A percentile compares a stretch with the other conserved stretches of the same genome.
Conservation (phyloP, 371 early-diverging fungal genomes). For the Mucor lusitanicus region DNA sequence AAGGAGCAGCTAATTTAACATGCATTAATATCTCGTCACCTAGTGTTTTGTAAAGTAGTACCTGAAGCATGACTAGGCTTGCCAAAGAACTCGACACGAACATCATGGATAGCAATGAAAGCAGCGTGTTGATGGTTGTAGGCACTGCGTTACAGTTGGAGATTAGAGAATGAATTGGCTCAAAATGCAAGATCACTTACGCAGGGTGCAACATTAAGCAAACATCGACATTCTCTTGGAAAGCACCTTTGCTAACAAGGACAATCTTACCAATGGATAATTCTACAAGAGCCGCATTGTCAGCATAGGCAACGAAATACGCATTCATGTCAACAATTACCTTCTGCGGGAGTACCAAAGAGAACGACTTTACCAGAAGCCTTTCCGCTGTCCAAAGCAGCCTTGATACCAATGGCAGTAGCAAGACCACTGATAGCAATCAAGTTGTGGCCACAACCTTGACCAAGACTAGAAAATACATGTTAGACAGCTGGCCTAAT, state of each 20-base stretch:
- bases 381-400: conserved; percentile 52
- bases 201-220: conserved; percentile 84
- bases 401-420: conserved; percentile 62
- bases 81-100: conserved; percentile 67
- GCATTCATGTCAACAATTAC: conserved; percentile 6
- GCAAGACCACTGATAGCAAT: conserved; percentile 76
- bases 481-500: neutral
- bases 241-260: conserved; percentile 66
- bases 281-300: conserved; percentile 32
- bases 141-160: conserved; percentile 10
- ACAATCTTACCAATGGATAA: conserved; percentile 72
- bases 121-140: conserved; percentile 34
- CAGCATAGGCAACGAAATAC: neutral
- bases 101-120: conserved; percentile 45
- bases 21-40: neutral
- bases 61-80: conserved; percentile 63
- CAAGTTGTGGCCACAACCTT: conserved; percentile 70
- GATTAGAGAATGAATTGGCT: neutral
- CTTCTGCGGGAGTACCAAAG: conserved; percentile 84
- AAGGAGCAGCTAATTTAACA: conserved; percentile 21
- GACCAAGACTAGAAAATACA: conserved; percentile 44
- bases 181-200: conserved; percentile 14
- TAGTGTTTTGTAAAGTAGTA: neutral
- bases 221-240: conserved; percentile 64
- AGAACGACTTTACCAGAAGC: conserved; percentile 66